Percentiles rank a stretch among this genome's conserved stretches.
Conservation (phyloP, 176 grass and related monocot genomes). For the Saccharum spontaneum region DNA sequence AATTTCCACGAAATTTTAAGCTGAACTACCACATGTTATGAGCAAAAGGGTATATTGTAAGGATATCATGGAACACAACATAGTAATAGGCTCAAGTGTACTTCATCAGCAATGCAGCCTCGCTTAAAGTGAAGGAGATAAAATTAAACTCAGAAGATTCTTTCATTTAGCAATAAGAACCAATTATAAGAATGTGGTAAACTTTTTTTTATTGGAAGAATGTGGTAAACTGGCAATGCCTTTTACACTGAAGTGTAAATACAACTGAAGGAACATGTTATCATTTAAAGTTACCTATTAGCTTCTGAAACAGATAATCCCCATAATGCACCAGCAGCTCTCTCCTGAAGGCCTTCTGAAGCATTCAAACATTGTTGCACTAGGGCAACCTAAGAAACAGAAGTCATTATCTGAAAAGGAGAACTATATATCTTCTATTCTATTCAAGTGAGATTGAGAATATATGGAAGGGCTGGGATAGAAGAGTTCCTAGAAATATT, state of each 20-base stretch:
- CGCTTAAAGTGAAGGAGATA: constrained; percentile 14
- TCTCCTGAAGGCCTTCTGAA: constrained; percentile 98
- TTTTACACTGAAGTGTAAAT: neutral
- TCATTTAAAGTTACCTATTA: constrained; percentile 73
- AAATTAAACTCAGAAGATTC: constrained; percentile 7
- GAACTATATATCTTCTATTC: neutral
- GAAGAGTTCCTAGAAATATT: constrained; percentile 15
- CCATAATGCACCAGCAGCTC: constrained; percentile 98
- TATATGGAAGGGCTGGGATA: neutral
- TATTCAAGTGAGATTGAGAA: constrained; percentile 14
- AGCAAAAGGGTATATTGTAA: neutral
- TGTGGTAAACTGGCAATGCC: neutral
- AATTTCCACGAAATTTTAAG: constrained; percentile 25
- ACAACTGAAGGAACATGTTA: neutral
- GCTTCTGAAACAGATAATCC: constrained; percentile 98
- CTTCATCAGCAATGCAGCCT: constrained; percentile 7
- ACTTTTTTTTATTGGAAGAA: too few species aligned
- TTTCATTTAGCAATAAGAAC: constrained; percentile 24
- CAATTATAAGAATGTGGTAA: neutral
- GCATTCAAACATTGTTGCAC: constrained; percentile 85
- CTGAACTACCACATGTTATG: constrained; percentile 12
- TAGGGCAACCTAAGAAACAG: constrained; percentile 74
- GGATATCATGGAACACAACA: constrained; percentile 19
- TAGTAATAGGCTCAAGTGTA: constrained; percentile 16
- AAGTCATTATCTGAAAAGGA: constrained; percentile 32